Conservation (phyloP, 257 asterid genomes). For the Buddleja alternifolia region DNA sequence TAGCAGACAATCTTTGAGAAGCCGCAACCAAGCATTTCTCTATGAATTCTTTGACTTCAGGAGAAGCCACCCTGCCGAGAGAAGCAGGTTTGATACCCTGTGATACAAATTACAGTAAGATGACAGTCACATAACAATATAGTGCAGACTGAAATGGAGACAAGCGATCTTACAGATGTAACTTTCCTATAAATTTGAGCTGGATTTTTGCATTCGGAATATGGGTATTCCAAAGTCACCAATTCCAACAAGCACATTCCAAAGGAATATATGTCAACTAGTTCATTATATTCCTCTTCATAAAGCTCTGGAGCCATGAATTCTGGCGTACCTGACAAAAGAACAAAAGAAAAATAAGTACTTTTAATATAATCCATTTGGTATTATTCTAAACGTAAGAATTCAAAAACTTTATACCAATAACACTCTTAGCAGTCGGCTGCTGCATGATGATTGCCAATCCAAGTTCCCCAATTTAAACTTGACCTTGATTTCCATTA, state of each 20-base stretch:
- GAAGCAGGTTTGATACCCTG: constrained; percentile 82
- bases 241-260: constrained; percentile 87
- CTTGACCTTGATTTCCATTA: constrained; percentile 81
- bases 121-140: neutral
- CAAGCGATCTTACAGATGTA: constrained; percentile 50
- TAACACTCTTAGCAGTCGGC: constrained; percentile 76
- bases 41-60: constrained; percentile 61
- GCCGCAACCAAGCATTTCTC: constrained; percentile 76
- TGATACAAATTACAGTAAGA: constrained; percentile 5
- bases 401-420: constrained; percentile 45
- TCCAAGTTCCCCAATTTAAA: constrained; percentile 86
- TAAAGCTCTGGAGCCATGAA: constrained; percentile 91
- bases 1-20: constrained; percentile 64
- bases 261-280: constrained; percentile 75
- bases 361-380: neutral
- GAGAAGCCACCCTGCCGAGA: constrained; percentile 52
- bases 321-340: constrained; percentile 50
- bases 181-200: constrained; percentile 78
- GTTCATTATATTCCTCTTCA: constrained; percentile 80
- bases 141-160: neutral
- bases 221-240: constrained; percentile 77
- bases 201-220: constrained; percentile 74
- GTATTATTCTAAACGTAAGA: neutral
- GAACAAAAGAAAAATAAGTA: constrained; percentile 11
- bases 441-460: constrained; percentile 82